Conservation (phyloP, 495 filamentous ascomycete genomes). For the Neurospora tetrasperma region DNA sequence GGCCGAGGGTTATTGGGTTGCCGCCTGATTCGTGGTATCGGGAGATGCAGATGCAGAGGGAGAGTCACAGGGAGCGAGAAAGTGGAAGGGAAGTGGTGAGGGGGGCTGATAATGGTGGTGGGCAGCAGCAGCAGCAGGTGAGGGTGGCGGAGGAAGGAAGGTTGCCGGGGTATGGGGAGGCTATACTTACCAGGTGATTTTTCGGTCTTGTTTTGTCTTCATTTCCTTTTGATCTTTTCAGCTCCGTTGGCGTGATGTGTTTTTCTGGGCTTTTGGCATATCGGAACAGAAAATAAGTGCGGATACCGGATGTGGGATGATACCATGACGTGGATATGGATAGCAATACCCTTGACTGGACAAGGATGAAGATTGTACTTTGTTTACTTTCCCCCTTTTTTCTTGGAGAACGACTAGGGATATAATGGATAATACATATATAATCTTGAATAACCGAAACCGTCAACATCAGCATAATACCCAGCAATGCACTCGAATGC, state of each 20-base stretch:
- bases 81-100: not conserved
- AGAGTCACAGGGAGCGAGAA: not conserved
- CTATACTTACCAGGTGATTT: conserved; percentile 9
- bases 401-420: not conserved
- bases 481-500: too few species aligned
- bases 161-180: conserved; percentile 28
- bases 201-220: not conserved
- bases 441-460: not conserved
- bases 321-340: not conserved
- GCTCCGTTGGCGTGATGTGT: not conserved
- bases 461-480: too few species aligned
- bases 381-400: not conserved
- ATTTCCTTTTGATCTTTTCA: not conserved
- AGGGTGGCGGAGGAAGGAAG: conserved; percentile 4
- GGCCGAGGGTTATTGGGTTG: conserved; percentile 33
- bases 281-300: not conserved
- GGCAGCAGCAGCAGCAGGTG: not conserved
- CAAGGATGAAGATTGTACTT: not conserved
- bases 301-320: not conserved
- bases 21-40: conserved; percentile 16
- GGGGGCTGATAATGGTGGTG: not conserved
- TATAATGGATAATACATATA: not conserved
- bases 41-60: not conserved
- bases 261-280: not conserved
- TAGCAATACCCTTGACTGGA: not conserved